These are phyloP conservation scores for Pichia norvegensis DNA, from an alignment of 1,139 yeast species.

Conservation along the genomic window DNA sequence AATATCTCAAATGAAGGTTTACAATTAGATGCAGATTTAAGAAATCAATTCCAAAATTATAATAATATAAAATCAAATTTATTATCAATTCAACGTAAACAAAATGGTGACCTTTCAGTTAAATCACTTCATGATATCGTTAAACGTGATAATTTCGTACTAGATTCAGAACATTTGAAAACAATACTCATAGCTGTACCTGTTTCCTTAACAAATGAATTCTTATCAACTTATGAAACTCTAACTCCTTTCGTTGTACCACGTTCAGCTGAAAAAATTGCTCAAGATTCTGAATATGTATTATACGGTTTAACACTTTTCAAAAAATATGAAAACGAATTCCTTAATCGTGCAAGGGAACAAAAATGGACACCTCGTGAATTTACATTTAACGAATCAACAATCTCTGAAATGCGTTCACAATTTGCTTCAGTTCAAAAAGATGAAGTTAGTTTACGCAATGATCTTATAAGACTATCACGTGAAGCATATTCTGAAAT, in stretches of 20 bases:
- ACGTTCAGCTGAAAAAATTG: conserved; percentile 65
- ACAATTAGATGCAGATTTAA: conserved; percentile 76
- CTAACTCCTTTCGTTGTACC: conserved; percentile 82
- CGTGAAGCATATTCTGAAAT: conserved; percentile 85
- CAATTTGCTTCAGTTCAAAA: conserved; percentile 54
- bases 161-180: conserved; percentile 76
- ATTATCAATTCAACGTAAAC: conserved; percentile 84
- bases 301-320: conserved; percentile 78
- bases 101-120: conserved; percentile 87
- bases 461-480: conserved; percentile 73
- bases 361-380: conserved; percentile 91
- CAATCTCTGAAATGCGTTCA: conserved; percentile 60
- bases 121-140: conserved; percentile 87
- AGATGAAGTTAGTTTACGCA: conserved; percentile 65
- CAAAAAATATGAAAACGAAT: conserved; percentile 69
- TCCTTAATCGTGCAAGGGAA: conserved; percentile 68
- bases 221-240: conserved; percentile 65
- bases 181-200: conserved; percentile 87
- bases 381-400: conserved; percentile 76
- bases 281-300: conserved; percentile 64
- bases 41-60: conserved; percentile 60
- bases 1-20: conserved; percentile 69
- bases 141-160: conserved; percentile 73
- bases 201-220: conserved; percentile 49
- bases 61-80: conserved; percentile 77